phyloP scores from a whole-genome alignment of 768 basidiomycete genomes.

The Psilocybe cubensis region DNA sequence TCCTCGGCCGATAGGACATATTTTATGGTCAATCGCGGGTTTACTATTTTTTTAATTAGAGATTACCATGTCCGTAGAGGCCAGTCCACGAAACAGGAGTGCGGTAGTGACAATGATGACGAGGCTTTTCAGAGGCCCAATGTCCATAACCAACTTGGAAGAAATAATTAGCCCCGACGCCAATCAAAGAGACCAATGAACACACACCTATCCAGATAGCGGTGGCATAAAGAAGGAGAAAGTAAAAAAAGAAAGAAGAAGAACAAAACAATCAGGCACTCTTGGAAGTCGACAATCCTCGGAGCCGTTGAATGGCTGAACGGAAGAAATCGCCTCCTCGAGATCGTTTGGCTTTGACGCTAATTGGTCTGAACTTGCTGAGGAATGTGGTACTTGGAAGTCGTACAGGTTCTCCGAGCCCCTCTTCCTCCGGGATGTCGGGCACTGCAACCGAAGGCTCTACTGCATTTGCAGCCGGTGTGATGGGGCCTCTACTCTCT shows the following conservation, averaged over 20 bases:
- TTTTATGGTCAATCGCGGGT: slow-evolving; percentile 18
- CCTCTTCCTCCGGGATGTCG: slow-evolving; percentile 43
- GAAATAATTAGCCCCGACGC: background rate
- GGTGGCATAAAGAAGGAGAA: background rate
- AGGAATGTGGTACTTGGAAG: slow-evolving; percentile 6
- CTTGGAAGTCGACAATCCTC: slow-evolving; percentile 32
- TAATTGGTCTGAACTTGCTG: slow-evolving; percentile 13
- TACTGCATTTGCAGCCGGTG: slow-evolving; percentile 45
- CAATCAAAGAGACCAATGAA: background rate
- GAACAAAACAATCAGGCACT: slow-evolving; percentile 8
- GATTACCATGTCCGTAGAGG: background rate
- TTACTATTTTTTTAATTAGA: background rate
- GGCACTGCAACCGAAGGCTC: slow-evolving; percentile 47
- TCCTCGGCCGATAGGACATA: slow-evolving; percentile 18
- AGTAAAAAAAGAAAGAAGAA: background rate
- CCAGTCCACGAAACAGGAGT: background rate
- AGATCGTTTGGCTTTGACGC: slow-evolving; percentile 28
- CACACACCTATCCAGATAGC: background rate
- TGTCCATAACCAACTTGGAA: background rate
- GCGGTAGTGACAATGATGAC: background rate
- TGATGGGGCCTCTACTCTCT: slow-evolving; percentile 51
- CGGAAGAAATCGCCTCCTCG: slow-evolving; percentile 38
- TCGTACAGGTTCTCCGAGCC: slow-evolving; percentile 31
- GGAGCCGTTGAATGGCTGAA: slow-evolving; percentile 40
- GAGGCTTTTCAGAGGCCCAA: background rate